Evolutionary conservation across 2,329 filamentous ascomycete species (phyloP).

Genomic region (Trichophyton verrucosum): DNA sequence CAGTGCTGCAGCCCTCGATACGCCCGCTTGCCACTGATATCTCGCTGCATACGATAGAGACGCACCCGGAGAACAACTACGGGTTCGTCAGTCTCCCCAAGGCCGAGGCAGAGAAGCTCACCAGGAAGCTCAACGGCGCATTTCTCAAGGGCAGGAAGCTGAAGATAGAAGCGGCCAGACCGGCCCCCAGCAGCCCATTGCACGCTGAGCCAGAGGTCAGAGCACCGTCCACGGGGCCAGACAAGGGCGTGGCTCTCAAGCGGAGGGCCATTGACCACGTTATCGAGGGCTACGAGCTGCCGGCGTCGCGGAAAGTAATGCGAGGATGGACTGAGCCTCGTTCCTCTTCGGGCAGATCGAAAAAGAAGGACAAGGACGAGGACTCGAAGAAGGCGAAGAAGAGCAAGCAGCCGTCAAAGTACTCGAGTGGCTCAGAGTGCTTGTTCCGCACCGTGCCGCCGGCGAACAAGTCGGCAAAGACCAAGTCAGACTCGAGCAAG

Average conservation of each 20-base stretch:
- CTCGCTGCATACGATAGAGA: constrained; percentile 75
- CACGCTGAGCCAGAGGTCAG: constrained; percentile 16
- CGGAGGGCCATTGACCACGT: constrained; percentile 42
- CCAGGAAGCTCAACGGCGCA: constrained; percentile 78
- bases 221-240: constrained; percentile 32
- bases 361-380: constrained; percentile 43
- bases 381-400: constrained; percentile 45
- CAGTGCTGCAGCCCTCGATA: constrained; percentile 57
- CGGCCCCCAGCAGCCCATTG: not conserved
- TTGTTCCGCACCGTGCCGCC: constrained; percentile 71
- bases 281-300: constrained; percentile 58
- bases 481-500: constrained; percentile 14
- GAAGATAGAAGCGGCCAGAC: constrained; percentile 64
- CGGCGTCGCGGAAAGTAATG: constrained; percentile 66
- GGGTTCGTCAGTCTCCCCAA: constrained; percentile 75
- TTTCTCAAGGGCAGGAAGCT: constrained; percentile 77
- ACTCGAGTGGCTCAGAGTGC: constrained; percentile 67
- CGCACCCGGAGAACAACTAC: constrained; percentile 82
- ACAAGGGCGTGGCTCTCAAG: constrained; percentile 32
- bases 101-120: constrained; percentile 77
- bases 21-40: constrained; percentile 60
- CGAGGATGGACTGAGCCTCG: constrained; percentile 65
- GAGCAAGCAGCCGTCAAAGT: constrained; percentile 56
- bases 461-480: constrained; percentile 35
- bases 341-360: constrained; percentile 35